Evolutionary conservation across 495 filamentous ascomycete genomes (phyloP), one percentile per base, ranked within the genome.

Genomic region (Aspergillus kassunensis): DNA sequence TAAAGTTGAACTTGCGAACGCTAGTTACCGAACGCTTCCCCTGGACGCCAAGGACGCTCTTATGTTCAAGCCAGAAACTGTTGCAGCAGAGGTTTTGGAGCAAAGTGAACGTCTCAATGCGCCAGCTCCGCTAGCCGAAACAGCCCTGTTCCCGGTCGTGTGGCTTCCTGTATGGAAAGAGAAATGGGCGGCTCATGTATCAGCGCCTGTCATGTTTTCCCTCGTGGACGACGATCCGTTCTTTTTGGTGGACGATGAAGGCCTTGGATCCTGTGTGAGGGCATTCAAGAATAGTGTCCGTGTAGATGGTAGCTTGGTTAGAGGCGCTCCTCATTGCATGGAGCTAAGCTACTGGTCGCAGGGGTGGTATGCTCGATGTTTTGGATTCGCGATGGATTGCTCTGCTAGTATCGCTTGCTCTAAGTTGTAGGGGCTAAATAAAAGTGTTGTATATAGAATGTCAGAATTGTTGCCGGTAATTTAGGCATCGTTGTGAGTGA

Each of bases 311-410:
- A 55, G 57, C 11, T 3, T 65, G 12, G 24, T 67, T 11, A 27
- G 35, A 25, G 52, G 49, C 2, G 62, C 63, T 16, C 65, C 65
- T 31, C 67, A 71, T 56, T 62, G 61, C 50, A 43, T 70, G 19
- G 67, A 70, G 53, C 49, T 68, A 50, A 70, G 65, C 31, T 51
- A 60, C 35, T 61, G 58, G 64, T 54, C 59, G 9, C 55, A 59
- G 39, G 65, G 57, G 13, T 71, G 66, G 68, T 64, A 67, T 58
- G 59, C 60, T 16, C 49, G 66, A 19, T 65, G 61, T 53, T 67
- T 67, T 55, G 68, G 63, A 13, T 71, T 66, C 54, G 68, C 57
- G 12, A 20, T 62, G 41, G 65, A 68, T 46, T 57, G 54, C 19
- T n/a, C 35, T 18, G 35, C 35, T 19, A 16, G 33, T 35, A 13